A percentile compares a stretch with the other conserved stretches of the same genome.
phyloP scores from a whole-genome alignment of 2,329 filamentous ascomycete genomes.

The Claviceps pusilla region DNA sequence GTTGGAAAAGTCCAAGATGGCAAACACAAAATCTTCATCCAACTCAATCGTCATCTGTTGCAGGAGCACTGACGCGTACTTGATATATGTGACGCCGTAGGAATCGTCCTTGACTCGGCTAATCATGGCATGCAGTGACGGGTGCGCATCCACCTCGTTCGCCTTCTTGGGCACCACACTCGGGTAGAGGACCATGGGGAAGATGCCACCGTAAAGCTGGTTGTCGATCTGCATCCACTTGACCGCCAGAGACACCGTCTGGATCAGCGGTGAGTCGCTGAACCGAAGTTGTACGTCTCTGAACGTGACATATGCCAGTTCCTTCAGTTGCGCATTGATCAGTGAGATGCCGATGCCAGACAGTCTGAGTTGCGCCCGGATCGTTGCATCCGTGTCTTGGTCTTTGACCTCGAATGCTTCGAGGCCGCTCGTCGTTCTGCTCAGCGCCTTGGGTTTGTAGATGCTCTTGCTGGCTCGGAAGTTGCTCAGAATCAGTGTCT shows the following conservation, averaged over 20 bases:
- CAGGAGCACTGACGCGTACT: slow-evolving; percentile 83
- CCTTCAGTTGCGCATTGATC: slow-evolving; percentile 80
- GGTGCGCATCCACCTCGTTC: slow-evolving; percentile 90
- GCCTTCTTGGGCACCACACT: slow-evolving; percentile 95
- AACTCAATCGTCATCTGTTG: slow-evolving; percentile 98
- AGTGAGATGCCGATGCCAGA: slow-evolving; percentile 86
- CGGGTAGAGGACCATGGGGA: slow-evolving; percentile 92
- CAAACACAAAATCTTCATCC: slow-evolving; percentile 96
- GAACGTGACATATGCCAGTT: slow-evolving; percentile 86
- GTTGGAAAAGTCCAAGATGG: slow-evolving; percentile 86
- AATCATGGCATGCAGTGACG: slow-evolving; percentile 80
- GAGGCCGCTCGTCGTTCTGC: slow-evolving; percentile 32
- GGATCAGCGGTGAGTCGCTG: slow-evolving; percentile 83
- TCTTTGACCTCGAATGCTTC: slow-evolving; percentile 82
- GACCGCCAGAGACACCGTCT: slow-evolving; percentile 76
- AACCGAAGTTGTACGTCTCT: slow-evolving; percentile 83
- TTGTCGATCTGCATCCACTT: slow-evolving; percentile 99
- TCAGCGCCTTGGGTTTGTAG: slow-evolving; percentile 49
- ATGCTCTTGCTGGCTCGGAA: slow-evolving; percentile 86
- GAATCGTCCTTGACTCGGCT: slow-evolving; percentile 96
- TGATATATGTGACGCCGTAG: slow-evolving; percentile 95
- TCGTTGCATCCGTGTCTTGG: slow-evolving; percentile 71
- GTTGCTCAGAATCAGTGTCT: slow-evolving; percentile 86
- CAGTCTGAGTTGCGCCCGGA: slow-evolving; percentile 76
- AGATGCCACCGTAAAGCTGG: slow-evolving; percentile 93